Conservation (phyloP, 352 stramenopile species). For the Peronospora belbahrii region DNA sequence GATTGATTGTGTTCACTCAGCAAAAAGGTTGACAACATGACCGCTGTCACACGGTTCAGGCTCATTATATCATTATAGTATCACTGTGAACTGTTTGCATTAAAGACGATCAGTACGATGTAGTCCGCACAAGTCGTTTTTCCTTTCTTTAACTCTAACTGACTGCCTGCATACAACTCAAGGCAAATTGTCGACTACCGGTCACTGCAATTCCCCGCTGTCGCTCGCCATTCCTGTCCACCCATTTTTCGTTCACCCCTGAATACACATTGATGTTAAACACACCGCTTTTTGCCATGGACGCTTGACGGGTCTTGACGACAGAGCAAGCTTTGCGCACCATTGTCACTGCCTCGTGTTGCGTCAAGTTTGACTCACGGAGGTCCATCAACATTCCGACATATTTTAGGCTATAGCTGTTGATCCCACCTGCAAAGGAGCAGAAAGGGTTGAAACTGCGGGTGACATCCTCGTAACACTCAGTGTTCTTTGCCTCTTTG, state of each 20-base stretch:
- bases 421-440: constrained; percentile 33
- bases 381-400: constrained; percentile 39
- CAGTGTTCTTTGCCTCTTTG: constrained; percentile 20
- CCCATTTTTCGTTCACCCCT: constrained; percentile 15
- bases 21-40: constrained; percentile 52
- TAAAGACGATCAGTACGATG: too few species aligned
- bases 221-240: constrained; percentile 17
- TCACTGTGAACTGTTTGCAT: constrained; percentile 42
- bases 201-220: neutral
- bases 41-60: constrained; percentile 42
- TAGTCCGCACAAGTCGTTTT: neutral
- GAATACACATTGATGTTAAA: constrained; percentile 31
- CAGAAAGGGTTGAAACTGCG: constrained; percentile 27
- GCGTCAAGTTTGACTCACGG: constrained; percentile 25
- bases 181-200: constrained; percentile 20
- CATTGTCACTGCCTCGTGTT: constrained; percentile 22
- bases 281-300: constrained; percentile 9
- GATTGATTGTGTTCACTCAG: constrained; percentile 43
- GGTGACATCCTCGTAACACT: constrained; percentile 32
- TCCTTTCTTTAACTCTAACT: neutral
- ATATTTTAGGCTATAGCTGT: constrained; percentile 68
- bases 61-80: constrained; percentile 80
- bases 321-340: constrained; percentile 28
- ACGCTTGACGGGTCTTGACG: neutral
- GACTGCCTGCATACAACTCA: too few species aligned